Percentiles rank a stretch among this genome's conserved stretches.
Conservation (phyloP, 202 grass and related monocot species). For the Eragrostis tef region DNA sequence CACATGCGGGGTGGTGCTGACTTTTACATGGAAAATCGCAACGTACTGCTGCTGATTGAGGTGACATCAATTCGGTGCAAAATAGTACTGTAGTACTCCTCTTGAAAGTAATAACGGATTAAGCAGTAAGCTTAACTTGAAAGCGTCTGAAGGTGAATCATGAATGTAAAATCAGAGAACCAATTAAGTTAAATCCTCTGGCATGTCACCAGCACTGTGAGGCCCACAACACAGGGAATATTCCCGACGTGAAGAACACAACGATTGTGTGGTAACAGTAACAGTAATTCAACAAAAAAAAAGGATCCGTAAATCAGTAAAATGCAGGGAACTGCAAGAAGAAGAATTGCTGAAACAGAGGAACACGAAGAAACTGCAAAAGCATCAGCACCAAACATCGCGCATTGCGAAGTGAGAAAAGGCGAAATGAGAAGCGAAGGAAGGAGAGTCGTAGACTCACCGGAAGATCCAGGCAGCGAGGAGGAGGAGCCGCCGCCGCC, state of each 20-base stretch:
- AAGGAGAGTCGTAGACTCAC: conserved; percentile 38
- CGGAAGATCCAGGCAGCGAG: conserved; percentile 48
- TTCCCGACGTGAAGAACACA: neutral
- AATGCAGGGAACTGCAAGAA: neutral
- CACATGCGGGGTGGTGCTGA: conserved; percentile 32
- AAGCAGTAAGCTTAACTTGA: neutral
- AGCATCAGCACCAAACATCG: neutral
- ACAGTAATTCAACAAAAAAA: neutral
- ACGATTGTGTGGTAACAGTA: neutral
- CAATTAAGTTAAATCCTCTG: neutral
- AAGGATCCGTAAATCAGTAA: neutral
- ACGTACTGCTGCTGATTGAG: neutral
- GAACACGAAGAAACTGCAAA: neutral
- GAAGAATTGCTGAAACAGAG: neutral
- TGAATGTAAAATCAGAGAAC: neutral
- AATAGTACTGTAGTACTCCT: neutral
- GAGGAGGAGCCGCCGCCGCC: conserved; percentile 16
- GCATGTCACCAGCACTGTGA: neutral
- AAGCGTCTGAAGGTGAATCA: neutral
- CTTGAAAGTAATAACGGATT: too few relatives aligned
- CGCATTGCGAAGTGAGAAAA: neutral
- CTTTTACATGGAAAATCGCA: conserved; percentile 26
- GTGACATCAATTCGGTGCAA: conserved; percentile 21
- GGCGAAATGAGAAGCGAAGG: neutral
- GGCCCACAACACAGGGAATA: conserved; percentile 21